Evolutionary conservation across 108 stramenopile species (phyloP), one percentile per base, ranked within the genome.

Genomic region (Cyclostephanos invisitatus): DNA sequence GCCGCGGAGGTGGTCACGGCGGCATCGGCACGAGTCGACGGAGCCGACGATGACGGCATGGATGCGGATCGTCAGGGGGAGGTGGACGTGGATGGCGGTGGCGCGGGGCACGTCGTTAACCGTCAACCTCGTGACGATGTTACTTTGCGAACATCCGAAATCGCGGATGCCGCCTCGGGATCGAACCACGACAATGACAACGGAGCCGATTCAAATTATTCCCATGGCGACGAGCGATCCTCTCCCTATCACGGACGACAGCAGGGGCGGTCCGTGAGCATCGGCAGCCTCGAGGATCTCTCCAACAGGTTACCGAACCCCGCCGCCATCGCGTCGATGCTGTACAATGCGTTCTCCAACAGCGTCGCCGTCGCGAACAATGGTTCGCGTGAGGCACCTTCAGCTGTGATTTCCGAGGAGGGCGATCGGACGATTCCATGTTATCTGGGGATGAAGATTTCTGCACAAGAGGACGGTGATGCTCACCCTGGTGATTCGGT

Each of bases 261-360:
- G 21, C 40, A 11, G 17, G 50, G 28, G 4, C 15, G 68, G 4
- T 69, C 63, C 17, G 36, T 56, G 18, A 77, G 69, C 32, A 54
- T 77, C 25, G 76, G 76, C 12, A 70, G 64, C 22, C 29, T 70
- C 3, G 76, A 77, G 29, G 76, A 77, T 44, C 51, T 77, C 11
- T 70, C 76, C 5, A 40, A 66, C 15, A 77, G 64, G 32, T 57
- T 68, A 22, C 38, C 54, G 64, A 67, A 62, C 21, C 69, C 76
- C 29, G 25, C 56, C 25, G 28, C 32, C 2, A 69, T 77, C 59
- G 69, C 76, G 37, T 55, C 69, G 27, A 51, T 68, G 28, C 48
- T 77, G 29, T 66, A 51, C 38, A 65, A 70, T 64, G 69, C 64
- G 5, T 77, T 77, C 32, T 65, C 64, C 15, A 40, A 51, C 62